Evolutionary conservation across 2,329 filamentous ascomycete species (phyloP), one percentile per base, ranked within the genome.

Genomic region (Cercospora beticola): DNA sequence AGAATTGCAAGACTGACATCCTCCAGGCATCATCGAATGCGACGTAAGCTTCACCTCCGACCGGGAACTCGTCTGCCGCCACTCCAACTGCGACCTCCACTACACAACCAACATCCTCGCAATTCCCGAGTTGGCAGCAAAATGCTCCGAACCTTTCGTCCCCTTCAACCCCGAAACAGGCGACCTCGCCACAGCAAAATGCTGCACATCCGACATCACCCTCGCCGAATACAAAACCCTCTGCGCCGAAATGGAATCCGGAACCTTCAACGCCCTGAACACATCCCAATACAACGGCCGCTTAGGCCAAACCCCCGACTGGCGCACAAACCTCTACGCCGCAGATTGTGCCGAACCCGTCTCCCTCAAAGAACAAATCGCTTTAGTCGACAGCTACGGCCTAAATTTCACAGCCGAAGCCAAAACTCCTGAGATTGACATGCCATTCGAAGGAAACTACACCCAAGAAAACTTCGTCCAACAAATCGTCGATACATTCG

Each of bases 141-240:
- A 90, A 79, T 91, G 89, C 80, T 86, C 85, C 2, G 77, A 79
- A 63, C 88, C 87, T 0, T 91, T 91, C 78, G 79, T 78, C n/a
- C 86, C 89, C 0, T 73, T 71, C 67, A 65, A 77, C 60, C 59
- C 71, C 4, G 69, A 64, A 9, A 75, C 68, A 2, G 73, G 74
- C 28, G 68, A 63, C 84, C 87, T 82, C 0, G 90, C 90, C 1
- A 83, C 81, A 16, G 89, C 89, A 12, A 86, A 86, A 72, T 92
- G 90, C 83, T 92, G 90, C 83, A 91, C 90, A 2, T 88, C 85
- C 73, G 90, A 92, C 76, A 86, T 92, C 75, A 91, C 89, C 0
- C 80, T 90, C 40, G 83, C 83, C 57, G 90, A 92, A 79, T 91
- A 87, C 83, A 87, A 88, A 78, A 82, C 84, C 5, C 85, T 92